Evolutionary conservation across 2,329 filamentous ascomycete genomes (phyloP), one percentile per base, ranked within the genome.

Genomic region (Trichophyton benhamiae): DNA sequence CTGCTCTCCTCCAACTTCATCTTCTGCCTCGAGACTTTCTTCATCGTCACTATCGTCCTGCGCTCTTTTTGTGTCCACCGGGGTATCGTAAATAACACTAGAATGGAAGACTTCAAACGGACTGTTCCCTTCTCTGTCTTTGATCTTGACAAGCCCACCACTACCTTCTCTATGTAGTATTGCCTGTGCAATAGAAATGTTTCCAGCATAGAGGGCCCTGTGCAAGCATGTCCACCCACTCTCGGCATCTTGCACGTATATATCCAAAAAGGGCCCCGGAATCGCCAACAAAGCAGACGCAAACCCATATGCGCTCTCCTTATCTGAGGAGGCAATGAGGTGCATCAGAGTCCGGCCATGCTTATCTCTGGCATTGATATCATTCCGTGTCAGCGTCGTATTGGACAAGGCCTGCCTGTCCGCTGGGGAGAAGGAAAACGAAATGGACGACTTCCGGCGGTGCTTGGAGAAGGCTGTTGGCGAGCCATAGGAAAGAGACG

Each of bases 181-280:
- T 20, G 89, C 79, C 55, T 90, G 85, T 2, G 94, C 94, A 66
- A 95, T 87, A 5, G 88, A 86, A 58, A 94, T 84, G 69, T 96
- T 96, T 55, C 92, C 92, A 67, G 86, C 85, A 71, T 96, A 97
- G 48, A 97, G 79, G 6, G 91, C 89, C 68, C 94, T 84, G 71
- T 99, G 94, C 44, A 99, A 80, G 42, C 91, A 87, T 63, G 95
- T 99, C 94, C 94, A 99, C 52, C 91, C 92, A 73, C 88, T 97
- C 74, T 99, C 94, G 6, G 80, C 78, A 72, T 99, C 94, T 71
- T 95, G 91, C 1, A 82, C 79, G 69, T 96, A 94, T 7, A 97
- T 78, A 74, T 99, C 94, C 66, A 91, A 83, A 59, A 87, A 81
- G 25, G 27, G 25, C 7, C 3, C 52, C 1, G 91, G 89, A 69